Base-by-base conservation (phyloP, 352 stramenopile genomes). In the Globisporangium radiosum region DNA sequence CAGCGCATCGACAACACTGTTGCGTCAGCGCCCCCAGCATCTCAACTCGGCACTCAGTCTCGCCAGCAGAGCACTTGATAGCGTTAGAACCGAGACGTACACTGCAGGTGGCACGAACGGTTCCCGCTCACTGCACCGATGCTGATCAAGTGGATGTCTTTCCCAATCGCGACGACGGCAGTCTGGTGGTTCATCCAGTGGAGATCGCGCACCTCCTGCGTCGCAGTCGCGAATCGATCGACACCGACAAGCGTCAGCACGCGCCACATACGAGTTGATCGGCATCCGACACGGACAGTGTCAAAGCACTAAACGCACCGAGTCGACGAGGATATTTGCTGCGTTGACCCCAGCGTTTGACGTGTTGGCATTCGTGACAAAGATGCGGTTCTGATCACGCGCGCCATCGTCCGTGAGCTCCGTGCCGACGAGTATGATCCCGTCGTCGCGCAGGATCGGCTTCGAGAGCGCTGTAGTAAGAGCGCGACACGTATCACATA, bases 361-460 rank as follows among this genome's bases (percentile, higher is more conserved):
- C 9, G 53, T 53, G 10, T 74, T 58, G 54, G 81, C 73, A 48
- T 88, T 79, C 17, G 72, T 79, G 48, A 88, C 65, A 25, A 88
- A 90, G 57, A 94, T 80, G 47, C 77, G 60, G 54, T 90, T 87
- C 47, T 73, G 62, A 19, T 71, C 60, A 10, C 15, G 8, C 7
- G 45, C 40, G 9, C 9, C 13, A 38, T 68, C 62, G 10, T 47
- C 19, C 9, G 51, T 42, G 19, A 73, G 25, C 53, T 92, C 82
- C 0, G 80, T 90, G 36, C 85, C 85, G 5, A 92, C 82, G 5
- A 94, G 56, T 33, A 92, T 52, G 37, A 87, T 45, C 7, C 85
- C 85, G 40, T 94, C 85, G 47, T 91, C 76, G 14, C 85, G 82
- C 42, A 90, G 13, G 51, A 91, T 76, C 3, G 81, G 85, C 56